Conservation (phyloP, 495 filamentous ascomycete species). For the Neurospora sp. region DNA sequence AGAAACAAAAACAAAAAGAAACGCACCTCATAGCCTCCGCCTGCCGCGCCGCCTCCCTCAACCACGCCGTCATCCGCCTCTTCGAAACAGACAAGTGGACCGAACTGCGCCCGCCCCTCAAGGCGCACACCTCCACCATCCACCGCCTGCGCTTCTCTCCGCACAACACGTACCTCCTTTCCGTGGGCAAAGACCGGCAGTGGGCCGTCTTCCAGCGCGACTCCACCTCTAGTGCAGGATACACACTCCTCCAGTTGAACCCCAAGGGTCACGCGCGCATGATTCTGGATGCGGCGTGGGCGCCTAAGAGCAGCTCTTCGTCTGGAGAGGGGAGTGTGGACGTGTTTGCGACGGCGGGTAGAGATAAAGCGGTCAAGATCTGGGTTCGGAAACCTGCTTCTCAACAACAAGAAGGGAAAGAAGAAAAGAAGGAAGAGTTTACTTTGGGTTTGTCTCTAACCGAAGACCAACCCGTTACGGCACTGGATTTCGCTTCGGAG, state of each 20-base stretch:
- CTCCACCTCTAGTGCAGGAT: conserved; percentile 31
- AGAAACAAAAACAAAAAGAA: conserved; percentile 21
- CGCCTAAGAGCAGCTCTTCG: conserved; percentile 32
- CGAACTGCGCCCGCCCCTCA: conserved; percentile 72
- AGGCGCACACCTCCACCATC: conserved; percentile 75
- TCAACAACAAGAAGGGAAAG: not conserved
- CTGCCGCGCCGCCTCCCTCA: conserved; percentile 81
- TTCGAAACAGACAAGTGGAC: conserved; percentile 82
- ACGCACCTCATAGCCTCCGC: conserved; percentile 76
- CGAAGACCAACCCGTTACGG: conserved; percentile 53
- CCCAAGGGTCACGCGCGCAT: conserved; percentile 83
- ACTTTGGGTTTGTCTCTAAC: conserved; percentile 12
- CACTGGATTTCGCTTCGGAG: conserved; percentile 54
- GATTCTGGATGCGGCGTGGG: conserved; percentile 81
- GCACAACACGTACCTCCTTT: conserved; percentile 66
- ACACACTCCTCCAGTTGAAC: conserved; percentile 49
- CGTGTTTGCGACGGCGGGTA: conserved; percentile 75
- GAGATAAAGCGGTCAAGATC: conserved; percentile 77
- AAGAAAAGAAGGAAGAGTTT: conserved; percentile 23
- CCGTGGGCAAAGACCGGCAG: conserved; percentile 83
- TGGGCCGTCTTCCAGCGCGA: conserved; percentile 68
- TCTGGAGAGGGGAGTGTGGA: not conserved
- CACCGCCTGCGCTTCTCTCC: conserved; percentile 67
- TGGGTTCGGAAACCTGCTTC: conserved; percentile 41
- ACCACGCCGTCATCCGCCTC: conserved; percentile 88